phyloP scores from a whole-genome alignment of 495 filamentous ascomycete species.

The Annulohypoxylon bovei region DNA sequence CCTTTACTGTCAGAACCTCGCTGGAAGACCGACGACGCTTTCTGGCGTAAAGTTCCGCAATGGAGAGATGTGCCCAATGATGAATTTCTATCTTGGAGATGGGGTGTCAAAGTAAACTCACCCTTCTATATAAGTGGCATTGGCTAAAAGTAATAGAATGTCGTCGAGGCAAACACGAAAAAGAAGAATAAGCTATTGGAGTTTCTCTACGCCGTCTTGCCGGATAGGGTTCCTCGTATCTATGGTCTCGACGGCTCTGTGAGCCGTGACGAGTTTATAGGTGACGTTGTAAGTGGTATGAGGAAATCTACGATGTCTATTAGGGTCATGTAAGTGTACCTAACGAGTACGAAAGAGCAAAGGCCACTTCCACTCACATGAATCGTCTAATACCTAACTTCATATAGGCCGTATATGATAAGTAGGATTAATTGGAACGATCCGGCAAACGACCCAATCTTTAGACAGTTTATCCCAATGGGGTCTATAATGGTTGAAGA shows the following conservation, averaged over 20 bases:
- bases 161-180: slow-evolving; percentile 29
- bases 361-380: not conserved
- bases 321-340: slow-evolving; percentile 54
- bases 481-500: slow-evolving; percentile 59
- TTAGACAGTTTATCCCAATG: slow-evolving; percentile 64
- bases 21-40: slow-evolving; percentile 1
- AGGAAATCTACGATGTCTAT: slow-evolving; percentile 63
- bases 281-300: slow-evolving; percentile 61
- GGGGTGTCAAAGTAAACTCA: slow-evolving; percentile 33
- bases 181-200: slow-evolving; percentile 19
- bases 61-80: slow-evolving; percentile 23
- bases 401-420: slow-evolving; percentile 63
- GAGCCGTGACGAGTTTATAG: slow-evolving; percentile 60
- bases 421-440: slow-evolving; percentile 64
- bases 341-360: not conserved
- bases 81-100: slow-evolving; percentile 41
- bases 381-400: slow-evolving; percentile 4
- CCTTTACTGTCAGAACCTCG: not conserved
- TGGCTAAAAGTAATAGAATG: slow-evolving; percentile 26
- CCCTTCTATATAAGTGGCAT: not conserved
- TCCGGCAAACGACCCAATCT: slow-evolving; percentile 64
- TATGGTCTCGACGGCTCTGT: slow-evolving; percentile 46
- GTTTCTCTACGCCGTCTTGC: slow-evolving; percentile 55
- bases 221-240: slow-evolving; percentile 53
- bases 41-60: slow-evolving; percentile 35